phyloP scores from a whole-genome alignment of 2,329 filamentous ascomycete genomes.

The Ophiostoma sp. region DNA sequence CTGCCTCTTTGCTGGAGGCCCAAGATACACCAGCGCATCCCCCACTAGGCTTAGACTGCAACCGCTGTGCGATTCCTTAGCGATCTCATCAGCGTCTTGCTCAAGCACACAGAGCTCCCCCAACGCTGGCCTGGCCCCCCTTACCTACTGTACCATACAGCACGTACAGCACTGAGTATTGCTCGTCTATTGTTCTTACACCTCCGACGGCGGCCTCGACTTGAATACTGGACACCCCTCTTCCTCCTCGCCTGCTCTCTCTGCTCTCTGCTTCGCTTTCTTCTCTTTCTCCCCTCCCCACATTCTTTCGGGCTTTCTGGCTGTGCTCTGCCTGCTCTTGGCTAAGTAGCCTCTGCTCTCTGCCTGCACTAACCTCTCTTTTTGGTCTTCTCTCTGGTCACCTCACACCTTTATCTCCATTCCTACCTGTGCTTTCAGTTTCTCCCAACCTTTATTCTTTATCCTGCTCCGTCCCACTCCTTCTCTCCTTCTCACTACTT shows the following conservation, averaged over 20 bases:
- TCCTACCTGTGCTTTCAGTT: neutral
- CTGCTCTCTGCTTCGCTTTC: neutral
- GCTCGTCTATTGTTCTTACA: constrained; percentile 24
- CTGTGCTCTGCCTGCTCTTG: constrained; percentile 8
- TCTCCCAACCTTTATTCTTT: neutral
- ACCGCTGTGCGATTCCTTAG: neutral
- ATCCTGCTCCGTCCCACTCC: neutral
- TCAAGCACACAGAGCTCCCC: neutral
- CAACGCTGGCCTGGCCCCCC: neutral
- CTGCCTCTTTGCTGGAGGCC: neutral
- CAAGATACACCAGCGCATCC: neutral
- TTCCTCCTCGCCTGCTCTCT: neutral
- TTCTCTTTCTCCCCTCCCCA: constrained; percentile 21
- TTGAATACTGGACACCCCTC: constrained; percentile 18
- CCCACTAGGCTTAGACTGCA: constrained; percentile 2
- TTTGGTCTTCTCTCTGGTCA: constrained; percentile 8
- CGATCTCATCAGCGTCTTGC: neutral
- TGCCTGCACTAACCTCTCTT: neutral
- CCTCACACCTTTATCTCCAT: constrained; percentile 14
- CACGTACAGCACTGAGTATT: neutral
- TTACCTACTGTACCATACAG: neutral
- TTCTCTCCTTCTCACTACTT: neutral
- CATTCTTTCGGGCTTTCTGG: constrained; percentile 19
- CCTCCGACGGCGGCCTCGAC: constrained; percentile 24
- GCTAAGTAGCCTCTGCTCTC: constrained; percentile 3